These are phyloP conservation scores for Halenospora varia DNA, from an alignment of 495 filamentous ascomycete genomes.

Conservation along the genomic window DNA sequence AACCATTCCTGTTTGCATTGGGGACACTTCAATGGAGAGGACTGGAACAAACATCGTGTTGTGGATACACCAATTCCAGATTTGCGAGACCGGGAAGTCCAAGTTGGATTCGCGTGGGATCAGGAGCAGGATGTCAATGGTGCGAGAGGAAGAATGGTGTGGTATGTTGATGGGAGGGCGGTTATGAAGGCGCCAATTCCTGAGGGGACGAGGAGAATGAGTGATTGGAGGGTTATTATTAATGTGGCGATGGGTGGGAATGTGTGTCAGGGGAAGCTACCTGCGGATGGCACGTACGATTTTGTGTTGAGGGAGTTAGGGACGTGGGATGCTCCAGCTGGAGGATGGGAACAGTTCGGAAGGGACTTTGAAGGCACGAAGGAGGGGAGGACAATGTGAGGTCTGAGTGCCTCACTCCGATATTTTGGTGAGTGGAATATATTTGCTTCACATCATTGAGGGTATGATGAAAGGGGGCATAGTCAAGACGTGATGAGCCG, in stretches of 20 bases:
- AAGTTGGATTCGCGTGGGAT: constrained; percentile 38
- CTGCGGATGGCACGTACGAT: constrained; percentile 36
- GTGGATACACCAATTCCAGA: constrained; percentile 30
- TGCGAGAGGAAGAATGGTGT: constrained; percentile 27
- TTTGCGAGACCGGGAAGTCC: constrained; percentile 11
- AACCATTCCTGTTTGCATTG: constrained; percentile 44
- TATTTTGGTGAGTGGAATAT: too few species aligned
- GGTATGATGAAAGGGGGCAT: too few species aligned
- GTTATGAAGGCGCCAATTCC: constrained; percentile 40
- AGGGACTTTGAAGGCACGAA: constrained; percentile 28
- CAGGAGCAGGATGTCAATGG: constrained; percentile 27
- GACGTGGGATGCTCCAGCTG: constrained; percentile 32
- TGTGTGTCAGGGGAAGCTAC: constrained; percentile 35
- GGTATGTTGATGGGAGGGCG: constrained; percentile 40
- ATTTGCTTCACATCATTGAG: too few species aligned
- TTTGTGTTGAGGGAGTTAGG: constrained; percentile 36
- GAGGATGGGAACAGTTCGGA: constrained; percentile 39
- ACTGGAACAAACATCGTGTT: constrained; percentile 39
- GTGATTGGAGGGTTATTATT: constrained; percentile 36
- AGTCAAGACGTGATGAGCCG: too few species aligned
- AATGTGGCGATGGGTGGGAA: constrained; percentile 45
- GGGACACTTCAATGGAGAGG: constrained; percentile 37
- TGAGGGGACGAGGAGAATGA: constrained; percentile 33
- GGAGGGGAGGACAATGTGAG: constrained; percentile 28
- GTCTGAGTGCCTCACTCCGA: too few species aligned